Base-by-base conservation (phyloP, 129 eudicot species). In the Lactuca sativa region DNA sequence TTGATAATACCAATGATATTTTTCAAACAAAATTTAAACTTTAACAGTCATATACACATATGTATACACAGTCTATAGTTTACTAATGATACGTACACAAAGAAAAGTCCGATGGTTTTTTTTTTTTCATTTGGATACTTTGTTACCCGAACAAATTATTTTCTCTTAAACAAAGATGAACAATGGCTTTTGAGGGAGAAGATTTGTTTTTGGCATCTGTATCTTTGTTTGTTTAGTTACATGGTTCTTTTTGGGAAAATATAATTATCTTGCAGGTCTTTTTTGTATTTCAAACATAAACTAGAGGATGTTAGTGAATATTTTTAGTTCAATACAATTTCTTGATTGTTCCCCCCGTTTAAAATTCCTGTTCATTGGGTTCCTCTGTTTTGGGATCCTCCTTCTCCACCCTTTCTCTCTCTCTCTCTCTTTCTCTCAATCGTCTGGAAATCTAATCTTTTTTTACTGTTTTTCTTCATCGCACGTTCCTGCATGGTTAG, bases 311-410 rank as follows among this genome's bases (percentile, higher is more conserved):
- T 15, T 30, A 7, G 38, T 49, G 44, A 30, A n/a, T 2, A 32
- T 32, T 49, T 59, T 14, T 9, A 3, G 21, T 13, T 40, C 55
- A 63, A 53, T n/a, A 15, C 58, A 53, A 15, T 59, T 67, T 61
- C 6, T 32, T 72, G 51, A 40, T 62, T 49, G 33, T 48, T 70
- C 71, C 34, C 77, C 38, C 72, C 78, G 44, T 80, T 71, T 37
- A 67, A 55, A 73, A 73, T 52, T 72, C 85, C 89, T 81, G 61
- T 76, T 69, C 70, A 53, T 53, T 63, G 80, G 89, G 81, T 74
- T 64, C 32, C 73, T 78, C 84, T 78, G 74, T 83, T 83, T 74
- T 53, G 17, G 57, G 37, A 57, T 75, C 54, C 66, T 69, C 83
- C 66, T 56, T 40, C 52, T 3, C 7, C 52, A 0, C 52, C 44